Evolutionary conservation across 345 rosid species (phyloP).

Genomic region (Trapa bicornis): DNA sequence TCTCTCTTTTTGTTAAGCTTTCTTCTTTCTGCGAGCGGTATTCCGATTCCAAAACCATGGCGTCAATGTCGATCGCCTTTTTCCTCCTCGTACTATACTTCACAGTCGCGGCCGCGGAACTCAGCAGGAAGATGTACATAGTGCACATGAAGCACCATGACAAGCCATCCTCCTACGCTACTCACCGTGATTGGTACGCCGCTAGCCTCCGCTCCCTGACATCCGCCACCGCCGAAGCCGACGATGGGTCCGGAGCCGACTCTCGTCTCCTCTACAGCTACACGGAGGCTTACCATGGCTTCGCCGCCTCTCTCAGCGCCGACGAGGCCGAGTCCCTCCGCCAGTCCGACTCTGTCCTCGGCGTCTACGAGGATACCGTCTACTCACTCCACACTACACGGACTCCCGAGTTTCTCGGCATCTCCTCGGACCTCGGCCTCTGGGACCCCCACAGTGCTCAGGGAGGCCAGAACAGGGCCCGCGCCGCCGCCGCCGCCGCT

Average conservation of each 20-base stretch:
- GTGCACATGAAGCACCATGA: slow-evolving; percentile 55
- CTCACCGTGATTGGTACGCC: slow-evolving; percentile 67
- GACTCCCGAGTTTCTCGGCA: slow-evolving; percentile 69
- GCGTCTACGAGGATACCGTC: slow-evolving; percentile 52
- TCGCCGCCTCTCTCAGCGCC: slow-evolving; percentile 50
- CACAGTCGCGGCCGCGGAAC: slow-evolving; percentile 5
- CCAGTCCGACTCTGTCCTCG: slow-evolving; percentile 38
- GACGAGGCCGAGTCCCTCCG: slow-evolving; percentile 42
- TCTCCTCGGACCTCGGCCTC: slow-evolving; percentile 29
- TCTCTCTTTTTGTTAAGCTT: neutral
- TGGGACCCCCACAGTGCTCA: slow-evolving; percentile 11
- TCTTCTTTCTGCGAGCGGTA: too few relatives aligned
- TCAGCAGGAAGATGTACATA: slow-evolving; percentile 45
- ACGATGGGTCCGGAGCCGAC: too few relatives aligned
- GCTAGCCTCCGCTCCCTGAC: slow-evolving; percentile 43
- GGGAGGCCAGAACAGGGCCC: slow-evolving; percentile 22
- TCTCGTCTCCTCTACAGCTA: slow-evolving; percentile 29
- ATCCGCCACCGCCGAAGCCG: slow-evolving; percentile 8
- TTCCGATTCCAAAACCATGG: neutral
- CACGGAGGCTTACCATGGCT: slow-evolving; percentile 51
- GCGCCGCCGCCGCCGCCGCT: slow-evolving; percentile 6
- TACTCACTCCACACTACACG: slow-evolving; percentile 81
- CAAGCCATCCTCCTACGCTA: slow-evolving; percentile 39
- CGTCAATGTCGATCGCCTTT: slow-evolving; percentile 6
- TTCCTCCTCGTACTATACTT: slow-evolving; percentile 8